These are phyloP conservation scores for Adenanthera pavonina DNA, from an alignment of 306 rosid species.

Conservation along the genomic window DNA sequence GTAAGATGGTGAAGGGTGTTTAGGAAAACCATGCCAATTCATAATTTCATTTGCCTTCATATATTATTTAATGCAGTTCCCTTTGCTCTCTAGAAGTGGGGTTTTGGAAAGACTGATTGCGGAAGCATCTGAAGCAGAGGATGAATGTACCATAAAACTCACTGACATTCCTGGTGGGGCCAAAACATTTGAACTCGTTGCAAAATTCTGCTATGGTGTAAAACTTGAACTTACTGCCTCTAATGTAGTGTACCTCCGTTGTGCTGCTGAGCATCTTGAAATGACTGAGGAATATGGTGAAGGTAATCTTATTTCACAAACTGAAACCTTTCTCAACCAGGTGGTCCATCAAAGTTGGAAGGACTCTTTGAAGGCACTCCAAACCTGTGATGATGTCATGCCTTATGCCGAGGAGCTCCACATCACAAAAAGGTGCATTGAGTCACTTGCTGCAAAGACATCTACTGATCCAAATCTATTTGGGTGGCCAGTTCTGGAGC, in stretches of 20 bases:
- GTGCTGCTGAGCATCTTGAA: slow-evolving; percentile 90
- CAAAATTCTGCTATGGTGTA: slow-evolving; percentile 96
- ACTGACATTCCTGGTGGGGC: slow-evolving; percentile 91
- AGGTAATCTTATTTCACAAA: slow-evolving; percentile 73
- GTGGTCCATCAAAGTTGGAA: slow-evolving; percentile 87
- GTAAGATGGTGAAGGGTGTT: slow-evolving; percentile 2
- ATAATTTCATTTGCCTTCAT: slow-evolving; percentile 31
- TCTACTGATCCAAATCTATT: slow-evolving; percentile 91
- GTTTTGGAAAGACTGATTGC: slow-evolving; percentile 85
- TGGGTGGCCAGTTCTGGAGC: slow-evolving; percentile 96
- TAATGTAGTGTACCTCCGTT: slow-evolving; percentile 84
- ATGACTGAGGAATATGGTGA: slow-evolving; percentile 97
- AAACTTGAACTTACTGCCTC: slow-evolving; percentile 95
- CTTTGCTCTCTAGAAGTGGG: slow-evolving; percentile 98
- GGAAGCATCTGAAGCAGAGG: slow-evolving; percentile 77
- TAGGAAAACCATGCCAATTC: slow-evolving; percentile 7
- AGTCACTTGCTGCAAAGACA: slow-evolving; percentile 85
- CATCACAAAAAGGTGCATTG: slow-evolving; percentile 85
- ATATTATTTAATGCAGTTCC: slow-evolving; percentile 73
- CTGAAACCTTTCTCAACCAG: slow-evolving; percentile 82
- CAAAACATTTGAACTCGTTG: slow-evolving; percentile 89
- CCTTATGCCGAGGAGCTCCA: slow-evolving; percentile 72
- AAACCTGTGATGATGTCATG: slow-evolving; percentile 72
- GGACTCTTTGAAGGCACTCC: slow-evolving; percentile 89
- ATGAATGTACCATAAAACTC: slow-evolving; percentile 61